Base-by-base conservation (phyloP, 192 early-diverging fungal species). In the Backusella circina region DNA sequence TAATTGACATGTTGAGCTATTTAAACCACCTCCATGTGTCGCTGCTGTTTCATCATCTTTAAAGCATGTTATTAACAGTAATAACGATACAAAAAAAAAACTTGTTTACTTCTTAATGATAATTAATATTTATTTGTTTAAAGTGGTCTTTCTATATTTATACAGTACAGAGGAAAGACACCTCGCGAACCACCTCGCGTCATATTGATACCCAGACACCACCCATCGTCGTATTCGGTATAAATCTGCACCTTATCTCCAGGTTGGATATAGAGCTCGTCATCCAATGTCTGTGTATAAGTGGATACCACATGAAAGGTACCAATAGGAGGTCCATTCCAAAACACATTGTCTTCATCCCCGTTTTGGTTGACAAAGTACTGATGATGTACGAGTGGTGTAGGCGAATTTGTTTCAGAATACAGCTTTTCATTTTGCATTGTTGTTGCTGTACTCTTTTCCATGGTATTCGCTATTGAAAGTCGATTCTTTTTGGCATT, bases 211-310 rank as follows among this genome's bases (percentile, higher is more conserved):
- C 85, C 88, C 65, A 82, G 81, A 65, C 84, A 84, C 88, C 88
- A 89, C 7, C 88, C 88, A 79, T 89, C 88, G 66, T 89, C 88
- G 50, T 86, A 89, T 64, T 86, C 84, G 28, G 81, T 77, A 9
- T 86, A 47, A 15, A 89, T 79, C 18, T 84, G 83, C 18, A 89
- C 82, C 0, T 83, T 80, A 51, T 89, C 88, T 10, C 88, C 86
- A 16, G 75, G 72, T 50, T 85, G 82, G 51, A 89, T 85, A 73
- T 86, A 84, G 44, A 89, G 81, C 67, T 89, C 88, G 51, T 89
- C 88, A 32, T 77, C 75, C 41, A 89, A 69, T 4, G 86, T 84
- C 12, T 86, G 88, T 23, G 82, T 82, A 61, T 87, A 87, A 28
- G 83, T 86, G 8, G 80, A 74, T 2, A 83, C 65, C 4, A 84